Conservation (phyloP, 202 grass and related monocot species). For the Panicum virgatum region DNA sequence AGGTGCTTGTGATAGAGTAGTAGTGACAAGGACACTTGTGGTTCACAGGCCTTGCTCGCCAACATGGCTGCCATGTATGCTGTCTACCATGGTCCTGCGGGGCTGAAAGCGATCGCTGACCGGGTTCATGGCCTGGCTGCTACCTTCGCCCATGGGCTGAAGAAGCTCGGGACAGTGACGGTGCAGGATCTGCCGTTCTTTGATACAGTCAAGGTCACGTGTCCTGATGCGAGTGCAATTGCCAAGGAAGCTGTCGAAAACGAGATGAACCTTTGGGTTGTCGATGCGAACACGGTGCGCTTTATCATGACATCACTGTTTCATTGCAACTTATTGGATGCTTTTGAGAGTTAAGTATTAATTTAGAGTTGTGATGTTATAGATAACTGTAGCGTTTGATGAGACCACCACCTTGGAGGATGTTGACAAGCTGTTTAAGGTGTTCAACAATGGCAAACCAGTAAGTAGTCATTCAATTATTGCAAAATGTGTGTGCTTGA, state of each 20-base stretch:
- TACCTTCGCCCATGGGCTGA: constrained; percentile 79
- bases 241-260: constrained; percentile 73
- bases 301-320: constrained; percentile 25
- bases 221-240: constrained; percentile 66
- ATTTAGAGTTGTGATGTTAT: constrained; percentile 29
- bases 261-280: constrained; percentile 92
- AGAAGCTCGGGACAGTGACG: constrained; percentile 82
- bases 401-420: constrained; percentile 90
- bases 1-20: not conserved
- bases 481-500: constrained; percentile 11
- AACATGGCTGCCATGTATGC: constrained; percentile 99
- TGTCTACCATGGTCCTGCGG: constrained; percentile 92
- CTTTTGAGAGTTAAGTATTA: constrained; percentile 26
- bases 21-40: constrained; percentile 18
- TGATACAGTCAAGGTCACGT: constrained; percentile 92
- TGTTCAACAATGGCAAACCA: constrained; percentile 86
- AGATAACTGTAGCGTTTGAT: constrained; percentile 95
- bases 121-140: constrained; percentile 88
- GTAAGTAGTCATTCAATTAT: constrained; percentile 57
- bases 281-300: constrained; percentile 77
- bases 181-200: constrained; percentile 96
- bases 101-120: constrained; percentile 81
- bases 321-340: not conserved
- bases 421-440: constrained; percentile 95
- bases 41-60: constrained; percentile 81